Evolutionary conservation across 352 stramenopile species (phyloP).

Genomic region (Phytopythium chamaehyphon): DNA sequence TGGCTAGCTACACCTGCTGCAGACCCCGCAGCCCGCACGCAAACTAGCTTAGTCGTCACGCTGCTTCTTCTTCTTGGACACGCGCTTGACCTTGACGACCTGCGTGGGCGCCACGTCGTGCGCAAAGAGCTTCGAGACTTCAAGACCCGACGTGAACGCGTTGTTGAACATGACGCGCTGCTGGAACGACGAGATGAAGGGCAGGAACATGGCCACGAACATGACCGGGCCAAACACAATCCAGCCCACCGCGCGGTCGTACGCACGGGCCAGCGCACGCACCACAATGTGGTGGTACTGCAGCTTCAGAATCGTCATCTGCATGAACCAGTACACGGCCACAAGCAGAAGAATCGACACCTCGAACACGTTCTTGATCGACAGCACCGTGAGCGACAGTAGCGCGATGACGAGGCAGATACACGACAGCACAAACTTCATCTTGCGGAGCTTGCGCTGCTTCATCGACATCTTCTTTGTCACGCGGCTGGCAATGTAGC

Average conservation of each 20-base stretch:
- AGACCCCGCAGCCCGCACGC: no score
- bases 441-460: constrained; percentile 86
- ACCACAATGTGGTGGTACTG: constrained; percentile 87
- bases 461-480: constrained; percentile 91
- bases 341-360: constrained; percentile 67
- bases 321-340: constrained; percentile 86
- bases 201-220: constrained; percentile 87
- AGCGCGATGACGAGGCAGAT: constrained; percentile 63
- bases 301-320: constrained; percentile 68
- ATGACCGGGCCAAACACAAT: constrained; percentile 88
- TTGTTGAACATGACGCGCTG: constrained; percentile 91
- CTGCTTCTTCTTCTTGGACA: constrained; percentile 90
- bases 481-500: constrained; percentile 80
- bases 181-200: constrained; percentile 85
- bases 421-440: constrained; percentile 80
- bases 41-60: constrained; percentile 49
- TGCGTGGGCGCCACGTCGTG: constrained; percentile 78
- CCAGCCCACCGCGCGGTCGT: constrained; percentile 79
- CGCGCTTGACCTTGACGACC: constrained; percentile 84
- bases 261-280: constrained; percentile 62
- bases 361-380: constrained; percentile 69
- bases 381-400: constrained; percentile 66
- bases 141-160: constrained; percentile 82
- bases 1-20: no score
- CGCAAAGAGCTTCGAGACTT: constrained; percentile 87